These are phyloP conservation scores for Kazachstania psychrophila DNA, from an alignment of 805 yeast species.

Conservation along the genomic window DNA sequence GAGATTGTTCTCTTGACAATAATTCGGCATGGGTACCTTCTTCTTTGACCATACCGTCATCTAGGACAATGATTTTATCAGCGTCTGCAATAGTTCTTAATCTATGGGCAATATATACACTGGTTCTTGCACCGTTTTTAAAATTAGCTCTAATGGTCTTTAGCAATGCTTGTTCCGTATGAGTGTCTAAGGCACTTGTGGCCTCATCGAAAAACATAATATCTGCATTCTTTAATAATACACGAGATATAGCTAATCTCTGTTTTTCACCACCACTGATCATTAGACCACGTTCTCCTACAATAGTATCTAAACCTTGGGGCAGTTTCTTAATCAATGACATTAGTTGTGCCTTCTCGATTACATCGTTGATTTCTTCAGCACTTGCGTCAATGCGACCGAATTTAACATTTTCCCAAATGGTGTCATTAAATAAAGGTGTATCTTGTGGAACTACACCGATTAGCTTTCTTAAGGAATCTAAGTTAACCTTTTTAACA, in stretches of 20 bases:
- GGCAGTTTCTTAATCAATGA: constrained; percentile 62
- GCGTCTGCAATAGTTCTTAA: constrained; percentile 89
- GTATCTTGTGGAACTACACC: constrained; percentile 98
- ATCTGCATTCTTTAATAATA: constrained; percentile 76
- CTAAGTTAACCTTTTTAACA: constrained; percentile 62
- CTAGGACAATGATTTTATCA: constrained; percentile 83
- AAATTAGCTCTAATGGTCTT: constrained; percentile 65
- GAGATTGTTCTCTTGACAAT: constrained; percentile 42
- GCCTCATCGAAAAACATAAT: constrained; percentile 96
- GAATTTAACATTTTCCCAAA: constrained; percentile 77
- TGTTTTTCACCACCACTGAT: constrained; percentile 99
- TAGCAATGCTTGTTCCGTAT: constrained; percentile 80
- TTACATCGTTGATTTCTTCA: constrained; percentile 56
- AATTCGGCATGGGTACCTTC: constrained; percentile 75
- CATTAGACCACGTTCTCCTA: constrained; percentile 98
- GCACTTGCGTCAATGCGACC: constrained; percentile 70
- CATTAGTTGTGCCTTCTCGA: constrained; percentile 61
- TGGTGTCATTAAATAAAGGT: constrained; percentile 86
- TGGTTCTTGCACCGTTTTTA: constrained; percentile 51
- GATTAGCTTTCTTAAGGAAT: constrained; percentile 59
- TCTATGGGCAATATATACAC: constrained; percentile 88
- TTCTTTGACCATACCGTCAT: constrained; percentile 71
- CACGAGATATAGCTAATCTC: constrained; percentile 84
- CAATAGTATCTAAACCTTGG: constrained; percentile 74
- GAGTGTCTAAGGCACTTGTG: constrained; percentile 91